Percentiles rank a stretch among this genome's conserved stretches.
Evolutionary conservation across 257 asterid genomes (phyloP).

Genomic region (Marsdenia floribunda): DNA sequence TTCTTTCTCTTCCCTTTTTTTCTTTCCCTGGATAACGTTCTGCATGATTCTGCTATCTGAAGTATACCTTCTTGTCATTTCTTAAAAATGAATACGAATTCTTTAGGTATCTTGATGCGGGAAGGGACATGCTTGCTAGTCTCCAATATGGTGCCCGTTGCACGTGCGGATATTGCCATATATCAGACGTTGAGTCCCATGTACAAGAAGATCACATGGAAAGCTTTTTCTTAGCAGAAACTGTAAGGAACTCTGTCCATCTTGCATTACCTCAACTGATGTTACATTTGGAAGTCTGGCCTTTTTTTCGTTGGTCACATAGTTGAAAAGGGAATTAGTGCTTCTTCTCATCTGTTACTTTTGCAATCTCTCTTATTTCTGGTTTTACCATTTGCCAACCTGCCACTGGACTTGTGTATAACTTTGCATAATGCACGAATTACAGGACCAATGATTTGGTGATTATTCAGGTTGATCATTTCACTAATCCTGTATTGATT

Average conservation of each 20-base stretch:
- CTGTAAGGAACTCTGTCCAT: conserved; percentile 43
- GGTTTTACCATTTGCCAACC: neutral
- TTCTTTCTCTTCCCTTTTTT: neutral
- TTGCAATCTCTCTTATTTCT: neutral
- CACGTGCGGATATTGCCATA: conserved; percentile 96
- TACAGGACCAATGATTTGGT: neutral
- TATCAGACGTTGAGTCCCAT: conserved; percentile 92
- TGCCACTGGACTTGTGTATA: neutral
- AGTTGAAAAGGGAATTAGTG: neutral
- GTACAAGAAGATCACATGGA: conserved; percentile 98
- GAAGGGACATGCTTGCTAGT: conserved; percentile 95
- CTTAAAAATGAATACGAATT: conserved; percentile 8
- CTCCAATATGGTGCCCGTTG: conserved; percentile 89
- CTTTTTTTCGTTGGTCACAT: neutral
- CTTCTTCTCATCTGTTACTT: neutral
- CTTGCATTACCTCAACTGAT: neutral
- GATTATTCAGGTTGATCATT: neutral
- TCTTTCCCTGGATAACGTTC: neutral
- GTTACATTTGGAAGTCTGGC: neutral
- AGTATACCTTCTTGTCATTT: neutral
- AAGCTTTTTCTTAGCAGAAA: conserved; percentile 98
- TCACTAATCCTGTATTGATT: neutral
- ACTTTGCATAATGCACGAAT: neutral
- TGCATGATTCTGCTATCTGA: neutral
- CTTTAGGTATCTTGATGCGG: conserved; percentile 84